These are phyloP conservation scores for Gynostemma pentaphyllum DNA, from an alignment of 306 rosid species.

Conservation along the genomic window DNA sequence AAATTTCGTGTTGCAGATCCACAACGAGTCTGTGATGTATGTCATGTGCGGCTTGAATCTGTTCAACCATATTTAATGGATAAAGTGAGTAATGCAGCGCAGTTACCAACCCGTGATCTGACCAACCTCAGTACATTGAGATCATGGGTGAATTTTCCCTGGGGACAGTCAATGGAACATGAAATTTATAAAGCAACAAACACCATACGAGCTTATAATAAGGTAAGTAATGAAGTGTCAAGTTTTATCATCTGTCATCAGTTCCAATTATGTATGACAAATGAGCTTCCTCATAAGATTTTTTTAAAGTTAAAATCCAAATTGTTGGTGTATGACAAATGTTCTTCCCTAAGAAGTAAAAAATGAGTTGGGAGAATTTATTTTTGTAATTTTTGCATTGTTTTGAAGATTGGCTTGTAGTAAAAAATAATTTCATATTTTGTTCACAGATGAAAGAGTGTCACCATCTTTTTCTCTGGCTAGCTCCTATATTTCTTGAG, in stretches of 20 bases:
- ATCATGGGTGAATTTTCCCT: constrained; percentile 90
- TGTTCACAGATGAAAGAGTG: not conserved
- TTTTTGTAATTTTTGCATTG: not conserved
- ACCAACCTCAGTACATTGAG: constrained; percentile 90
- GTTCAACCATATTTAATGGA: constrained; percentile 83
- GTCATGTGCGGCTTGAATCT: constrained; percentile 80
- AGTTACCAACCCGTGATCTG: constrained; percentile 75
- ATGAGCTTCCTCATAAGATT: no score
- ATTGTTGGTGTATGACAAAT: not conserved
- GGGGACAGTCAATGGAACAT: constrained; percentile 91
- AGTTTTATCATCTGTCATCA: not conserved
- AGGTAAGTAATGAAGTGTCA: constrained; percentile 24
- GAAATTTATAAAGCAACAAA: constrained; percentile 90
- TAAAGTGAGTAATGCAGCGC: constrained; percentile 88
- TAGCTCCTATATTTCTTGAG: not conserved
- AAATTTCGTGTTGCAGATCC: constrained; percentile 75
- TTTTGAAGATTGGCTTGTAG: not conserved
- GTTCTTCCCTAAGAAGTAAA: not conserved
- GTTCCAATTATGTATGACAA: not conserved
- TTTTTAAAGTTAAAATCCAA: no score
- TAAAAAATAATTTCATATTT: not conserved
- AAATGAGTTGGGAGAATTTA: not conserved
- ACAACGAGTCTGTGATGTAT: constrained; percentile 87
- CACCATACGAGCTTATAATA: constrained; percentile 51
- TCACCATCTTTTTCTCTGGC: not conserved